Evolutionary conservation across 2,329 filamentous ascomycete species (phyloP).

Genomic region (Colletotrichum theobromicola): DNA sequence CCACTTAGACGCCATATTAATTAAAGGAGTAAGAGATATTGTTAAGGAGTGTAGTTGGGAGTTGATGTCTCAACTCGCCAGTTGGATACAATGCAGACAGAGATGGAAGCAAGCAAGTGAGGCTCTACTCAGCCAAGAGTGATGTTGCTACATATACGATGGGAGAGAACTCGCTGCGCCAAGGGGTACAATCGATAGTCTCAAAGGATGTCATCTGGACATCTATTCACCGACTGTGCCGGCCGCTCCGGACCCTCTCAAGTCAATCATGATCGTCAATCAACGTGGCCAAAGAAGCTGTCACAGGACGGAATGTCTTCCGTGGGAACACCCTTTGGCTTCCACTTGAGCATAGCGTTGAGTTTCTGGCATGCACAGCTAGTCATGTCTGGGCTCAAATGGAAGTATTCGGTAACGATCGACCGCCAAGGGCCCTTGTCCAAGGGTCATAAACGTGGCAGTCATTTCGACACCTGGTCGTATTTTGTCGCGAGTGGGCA

Average conservation of each 20-base stretch:
- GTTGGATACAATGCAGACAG: not conserved
- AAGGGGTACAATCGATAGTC: not conserved
- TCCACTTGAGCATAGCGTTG: not conserved
- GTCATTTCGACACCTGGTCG: not conserved
- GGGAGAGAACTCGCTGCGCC: not conserved
- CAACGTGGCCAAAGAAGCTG: not conserved
- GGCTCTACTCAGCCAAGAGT: not conserved
- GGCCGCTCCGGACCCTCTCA: not conserved
- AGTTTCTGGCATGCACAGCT: not conserved
- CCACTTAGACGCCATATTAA: not conserved
- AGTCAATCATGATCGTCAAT: not conserved
- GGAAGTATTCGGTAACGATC: not conserved
- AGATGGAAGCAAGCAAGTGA: not conserved
- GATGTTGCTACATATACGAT: not conserved
- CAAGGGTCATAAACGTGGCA: not conserved
- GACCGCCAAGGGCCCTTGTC: not conserved
- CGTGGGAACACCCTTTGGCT: not conserved
- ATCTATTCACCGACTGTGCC: not conserved
- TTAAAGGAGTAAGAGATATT: not conserved
- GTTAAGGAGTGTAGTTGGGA: not conserved
- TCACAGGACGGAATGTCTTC: not conserved
- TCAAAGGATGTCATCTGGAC: not conserved
- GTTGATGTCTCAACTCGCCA: not conserved
- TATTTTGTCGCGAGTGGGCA: not conserved
- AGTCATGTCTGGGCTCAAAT: not conserved